A percentile compares a stretch with the other conserved stretches of the same genome.
Evolutionary conservation across 1,139 yeast genomes (phyloP).

Genomic region (Keqinozyma sinolaborantium): DNA sequence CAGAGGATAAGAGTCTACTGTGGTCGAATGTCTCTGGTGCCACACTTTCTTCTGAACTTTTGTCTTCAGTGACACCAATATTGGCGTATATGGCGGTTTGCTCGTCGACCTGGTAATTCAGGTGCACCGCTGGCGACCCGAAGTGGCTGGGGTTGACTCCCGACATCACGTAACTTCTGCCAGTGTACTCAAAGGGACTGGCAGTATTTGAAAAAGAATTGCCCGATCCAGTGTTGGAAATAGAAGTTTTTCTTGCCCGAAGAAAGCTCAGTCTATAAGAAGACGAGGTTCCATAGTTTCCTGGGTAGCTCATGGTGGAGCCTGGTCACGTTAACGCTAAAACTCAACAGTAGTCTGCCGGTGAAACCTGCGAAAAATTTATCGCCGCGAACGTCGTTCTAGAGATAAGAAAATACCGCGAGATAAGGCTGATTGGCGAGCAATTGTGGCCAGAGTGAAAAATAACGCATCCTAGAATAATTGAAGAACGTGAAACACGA

Average conservation of each 20-base stretch:
- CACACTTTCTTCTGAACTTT: slow-evolving; percentile 6
- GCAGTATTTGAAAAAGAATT: slow-evolving; percentile 15
- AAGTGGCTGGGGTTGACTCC: slow-evolving; percentile 10
- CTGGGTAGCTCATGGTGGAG: slow-evolving; percentile 2
- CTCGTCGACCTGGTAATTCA: slow-evolving; percentile 53
- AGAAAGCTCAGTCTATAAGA: not conserved
- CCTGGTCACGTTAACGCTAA: no score
- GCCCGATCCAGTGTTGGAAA: not conserved
- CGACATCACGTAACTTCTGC: slow-evolving; percentile 38
- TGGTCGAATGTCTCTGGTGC: not conserved
- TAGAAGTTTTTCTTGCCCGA: not conserved
- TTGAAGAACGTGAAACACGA: no score
- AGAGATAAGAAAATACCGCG: no score
- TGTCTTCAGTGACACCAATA: slow-evolving; percentile 53
- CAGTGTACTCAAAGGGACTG: slow-evolving; percentile 38
- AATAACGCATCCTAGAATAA: no score
- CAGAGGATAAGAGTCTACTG: slow-evolving; percentile 8
- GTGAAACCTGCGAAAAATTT: no score
- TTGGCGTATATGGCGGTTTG: slow-evolving; percentile 63
- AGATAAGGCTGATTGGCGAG: no score
- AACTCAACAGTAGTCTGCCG: no score
- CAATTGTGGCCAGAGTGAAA: no score
- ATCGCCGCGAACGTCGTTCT: no score
- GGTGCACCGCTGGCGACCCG: slow-evolving; percentile 38
- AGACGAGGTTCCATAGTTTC: not conserved